These are phyloP conservation scores for Lactuca sativa DNA, from an alignment of 129 eudicot species.

Conservation along the genomic window DNA sequence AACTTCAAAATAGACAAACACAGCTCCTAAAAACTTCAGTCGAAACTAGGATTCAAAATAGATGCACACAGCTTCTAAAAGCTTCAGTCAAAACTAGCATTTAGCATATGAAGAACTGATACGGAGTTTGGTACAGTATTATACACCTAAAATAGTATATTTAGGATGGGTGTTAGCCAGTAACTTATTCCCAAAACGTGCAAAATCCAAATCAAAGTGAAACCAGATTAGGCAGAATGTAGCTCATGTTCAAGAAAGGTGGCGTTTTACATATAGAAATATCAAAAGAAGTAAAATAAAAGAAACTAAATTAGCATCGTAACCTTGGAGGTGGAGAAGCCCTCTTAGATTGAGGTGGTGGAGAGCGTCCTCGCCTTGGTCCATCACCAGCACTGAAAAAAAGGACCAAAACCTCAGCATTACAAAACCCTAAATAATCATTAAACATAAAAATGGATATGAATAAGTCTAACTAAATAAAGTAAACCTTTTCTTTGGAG, in stretches of 20 bases:
- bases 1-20: neutral
- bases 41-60: too few species aligned
- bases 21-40: too few species aligned
- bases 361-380: constrained; percentile 78
- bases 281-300: neutral
- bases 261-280: neutral
- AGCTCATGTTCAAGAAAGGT: neutral
- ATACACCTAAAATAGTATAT: neutral
- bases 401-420: neutral
- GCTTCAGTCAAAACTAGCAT: neutral
- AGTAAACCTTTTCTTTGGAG: constrained; percentile 38
- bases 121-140: neutral
- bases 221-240: neutral
- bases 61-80: too few species aligned
- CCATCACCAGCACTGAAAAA: constrained; percentile 75
- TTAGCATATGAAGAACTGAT: neutral
- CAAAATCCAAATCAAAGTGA: neutral
- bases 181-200: neutral
- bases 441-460: neutral
- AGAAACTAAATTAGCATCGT: neutral
- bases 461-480: neutral
- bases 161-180: neutral
- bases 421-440: neutral
- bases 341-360: constrained; percentile 68
- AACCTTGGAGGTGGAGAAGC: constrained; percentile 77